Evolutionary conservation across 352 stramenopile species (phyloP), one percentile per base, ranked within the genome.

Genomic region (Phytopythium aichiense): DNA sequence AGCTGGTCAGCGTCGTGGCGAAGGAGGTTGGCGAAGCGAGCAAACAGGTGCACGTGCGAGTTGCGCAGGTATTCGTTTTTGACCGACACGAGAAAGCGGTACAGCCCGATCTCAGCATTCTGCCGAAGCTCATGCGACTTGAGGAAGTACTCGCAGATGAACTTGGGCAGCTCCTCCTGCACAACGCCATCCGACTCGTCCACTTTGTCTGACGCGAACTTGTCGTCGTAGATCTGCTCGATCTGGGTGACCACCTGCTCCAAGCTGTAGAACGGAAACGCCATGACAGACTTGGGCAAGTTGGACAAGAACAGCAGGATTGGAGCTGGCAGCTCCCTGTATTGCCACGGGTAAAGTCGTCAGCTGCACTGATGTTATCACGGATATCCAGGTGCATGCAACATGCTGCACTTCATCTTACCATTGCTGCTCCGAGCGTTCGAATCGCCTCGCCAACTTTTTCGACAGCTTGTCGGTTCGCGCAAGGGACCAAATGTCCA

Each of bases 221-320:
- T 92, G 67, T 89, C 81, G 58, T 92, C 76, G 56, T 91, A 92
- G n/a, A 92, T 87, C 18, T 53, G 58, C 62, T 92, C 83, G 35
- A 92, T 88, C 51, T 80, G 77, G 13, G 64, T 31, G 20, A 88
- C 73, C 9, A 89, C 75, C 0, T 76, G 51, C 23, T 76, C 71
- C 4, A 88, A 59, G 35, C 70, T 64, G 51, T 88, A 88, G 42
- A 88, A 88, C 5, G 75, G 79, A 35, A 91, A 88, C 20, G 79
- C 77, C n/a, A 91, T 68, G 43, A 87, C 83, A 0, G 79, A 79
- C 61, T 86, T 90, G 1, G 83, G 81, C 43, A 92, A 63, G 57
- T 92, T 90, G 5, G 83, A 87, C 16, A 92, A 68, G 56, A 92
- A 92, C 15, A 84, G 30, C 25, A 78, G 8, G 33, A 82, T 80